phyloP scores from a whole-genome alignment of 2,329 filamentous ascomycete species.

The Ramularia collo-cygni region DNA sequence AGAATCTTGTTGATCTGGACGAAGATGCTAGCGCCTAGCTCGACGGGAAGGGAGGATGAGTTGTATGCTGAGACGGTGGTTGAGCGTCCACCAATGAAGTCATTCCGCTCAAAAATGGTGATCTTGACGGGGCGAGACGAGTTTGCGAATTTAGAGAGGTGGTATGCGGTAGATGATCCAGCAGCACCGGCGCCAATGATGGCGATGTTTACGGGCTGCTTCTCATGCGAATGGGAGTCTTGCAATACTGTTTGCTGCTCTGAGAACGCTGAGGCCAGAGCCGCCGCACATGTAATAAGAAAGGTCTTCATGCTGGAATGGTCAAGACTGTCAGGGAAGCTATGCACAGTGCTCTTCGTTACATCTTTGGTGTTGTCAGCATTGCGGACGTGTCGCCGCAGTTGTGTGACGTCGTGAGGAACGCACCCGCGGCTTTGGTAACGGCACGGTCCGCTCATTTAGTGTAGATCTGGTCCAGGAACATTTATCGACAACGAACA shows the following conservation, averaged over 20 bases:
- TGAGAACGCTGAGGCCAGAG: constrained; percentile 2
- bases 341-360: too few relatives aligned
- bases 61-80: constrained; percentile 75
- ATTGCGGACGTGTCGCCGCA: too few relatives aligned
- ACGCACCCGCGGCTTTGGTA: too few relatives aligned
- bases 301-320: constrained; percentile 7
- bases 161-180: constrained; percentile 80
- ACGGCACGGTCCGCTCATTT: too few relatives aligned
- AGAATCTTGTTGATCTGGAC: constrained; percentile 79
- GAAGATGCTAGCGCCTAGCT: constrained; percentile 89
- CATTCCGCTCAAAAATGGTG: constrained; percentile 76
- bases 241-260: constrained; percentile 11
- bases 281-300: background rate
- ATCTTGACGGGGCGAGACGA: constrained; percentile 61
- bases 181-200: constrained; percentile 66
- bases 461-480: too few relatives aligned
- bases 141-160: constrained; percentile 65
- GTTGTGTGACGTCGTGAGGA: too few relatives aligned
- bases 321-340: too few relatives aligned
- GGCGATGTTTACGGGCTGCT: constrained; percentile 16
- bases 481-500: too few relatives aligned
- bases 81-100: constrained; percentile 75
- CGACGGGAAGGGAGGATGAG: constrained; percentile 61
- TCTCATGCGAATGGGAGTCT: background rate
- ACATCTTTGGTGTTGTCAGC: too few relatives aligned